Evolutionary conservation across 352 stramenopile species (phyloP), one percentile per base, ranked within the genome.

Genomic region (Phytophthora pisi): DNA sequence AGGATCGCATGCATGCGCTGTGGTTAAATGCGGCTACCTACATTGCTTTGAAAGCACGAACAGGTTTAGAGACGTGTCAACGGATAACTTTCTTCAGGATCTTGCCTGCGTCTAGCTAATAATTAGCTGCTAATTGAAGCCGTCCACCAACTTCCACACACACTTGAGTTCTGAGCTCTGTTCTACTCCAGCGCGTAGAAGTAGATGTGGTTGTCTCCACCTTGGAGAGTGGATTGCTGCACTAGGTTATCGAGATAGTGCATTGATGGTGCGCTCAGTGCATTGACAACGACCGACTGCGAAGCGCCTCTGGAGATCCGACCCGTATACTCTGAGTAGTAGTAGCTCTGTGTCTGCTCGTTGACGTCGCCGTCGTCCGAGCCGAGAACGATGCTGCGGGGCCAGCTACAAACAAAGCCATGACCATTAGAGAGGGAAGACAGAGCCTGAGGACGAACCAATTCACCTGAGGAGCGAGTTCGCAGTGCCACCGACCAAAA

Each of bases 301-400:
- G 57, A 8, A 1, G 38, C 23, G 11, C 79, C 78, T 49, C 68
- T 71, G 13, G 66, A 77, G 45, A 93, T 82, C 2, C 86, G 82
- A 3, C 86, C 83, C 0, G 77, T 79, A 66, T 92, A 93, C 54
- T 93, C 86, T 1, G 79, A 74, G 51, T 79, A 92, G 62, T 80
- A 86, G 30, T 83, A 78, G 2, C 60, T 70, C 24, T 84, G 57
- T 11, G 75, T 66, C 9, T 59, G 51, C 7, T 62, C 57, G 46
- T 89, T 89, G 1, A 2, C 26, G 7, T 64, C 51, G 10, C 72
- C 78, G 50, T 88, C 67, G 16, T 69, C 51, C 1, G 77, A 81
- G 4, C 61, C 18, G 15, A 91, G 72, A 18, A 71, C 81, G 40
- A 93, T 63, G 23, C 76, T 74, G 6, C 85, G 77, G 2, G 85